Evolutionary conservation across 2,329 filamentous ascomycete species (phyloP), one percentile per base, ranked within the genome.

Genomic region (Beauveria rudraprayagi): DNA sequence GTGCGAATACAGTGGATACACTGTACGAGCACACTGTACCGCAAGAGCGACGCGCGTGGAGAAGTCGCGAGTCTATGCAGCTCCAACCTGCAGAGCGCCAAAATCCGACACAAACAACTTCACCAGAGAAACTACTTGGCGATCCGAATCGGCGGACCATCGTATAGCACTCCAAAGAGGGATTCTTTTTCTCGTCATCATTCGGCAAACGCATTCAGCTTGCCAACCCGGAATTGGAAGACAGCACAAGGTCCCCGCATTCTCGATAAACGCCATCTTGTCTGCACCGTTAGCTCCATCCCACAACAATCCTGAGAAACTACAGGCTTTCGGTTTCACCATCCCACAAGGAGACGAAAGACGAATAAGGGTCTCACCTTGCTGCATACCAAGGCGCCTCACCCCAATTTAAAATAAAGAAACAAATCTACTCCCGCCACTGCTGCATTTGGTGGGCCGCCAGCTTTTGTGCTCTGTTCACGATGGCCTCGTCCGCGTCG

Each of bases 401-500:
- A 14, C 56, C 26, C 37, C 28, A 22, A 24, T 34, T 17, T 5
- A 40, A 22, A 51, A 50, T 34, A 22, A 41, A 55, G 48, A 48
- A 55, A 22, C 37, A 30, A 24, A 54, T 41, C 55, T 48, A 30
- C 50, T 48, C 56, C 40, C 51, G 56, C 24, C 44, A 61, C 63
- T 65, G 11, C 50, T 40, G 50, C 58, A 47, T 54, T 47, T 55
- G 51, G 58, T 54, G 58, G 58, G 37, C 48, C 40, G 19, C 50
- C 40, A 54, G 28, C 58, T 19, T 40, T 60, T 60, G 16, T 19
- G 16, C 41, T 24, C 37, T 24, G 41, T 60, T 63, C 60, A 65
- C 68, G 55, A 64, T 68, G 26, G 59, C 69, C 17, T 64, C 66
- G 56, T 63, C 71, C 54, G 65, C 71, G 34, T 74, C 76, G 40